These are phyloP conservation scores for Escovopsis sp. DNA, from an alignment of 2,329 filamentous ascomycete species.

Conservation along the genomic window DNA sequence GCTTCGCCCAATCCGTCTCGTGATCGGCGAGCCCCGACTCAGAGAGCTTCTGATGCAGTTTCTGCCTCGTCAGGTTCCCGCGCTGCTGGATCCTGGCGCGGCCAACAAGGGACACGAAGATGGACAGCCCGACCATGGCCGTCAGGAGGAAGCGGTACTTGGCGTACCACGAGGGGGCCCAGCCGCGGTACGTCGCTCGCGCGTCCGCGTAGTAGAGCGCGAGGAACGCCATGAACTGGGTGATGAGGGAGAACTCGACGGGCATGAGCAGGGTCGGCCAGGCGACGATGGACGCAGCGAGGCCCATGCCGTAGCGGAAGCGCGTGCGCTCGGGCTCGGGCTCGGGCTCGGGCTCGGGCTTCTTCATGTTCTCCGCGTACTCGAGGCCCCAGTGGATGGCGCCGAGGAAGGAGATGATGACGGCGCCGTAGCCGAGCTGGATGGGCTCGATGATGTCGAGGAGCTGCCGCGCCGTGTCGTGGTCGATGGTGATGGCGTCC, in stretches of 20 bases:
- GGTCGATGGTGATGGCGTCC: slow-evolving; percentile 42
- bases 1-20: slow-evolving; percentile 28
- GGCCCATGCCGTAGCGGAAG: slow-evolving; percentile 69
- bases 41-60: slow-evolving; percentile 24
- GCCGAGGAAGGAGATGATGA: slow-evolving; percentile 87
- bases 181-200: slow-evolving; percentile 55
- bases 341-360: slow-evolving; percentile 30
- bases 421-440: slow-evolving; percentile 80
- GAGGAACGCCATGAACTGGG: slow-evolving; percentile 74
- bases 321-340: slow-evolving; percentile 48
- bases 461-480: slow-evolving; percentile 55
- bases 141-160: slow-evolving; percentile 88
- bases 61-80: slow-evolving; percentile 15
- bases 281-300: slow-evolving; percentile 62
- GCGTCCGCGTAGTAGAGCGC: slow-evolving; percentile 76
- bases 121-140: slow-evolving; percentile 70
- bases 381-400: slow-evolving; percentile 89
- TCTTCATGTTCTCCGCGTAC: slow-evolving; percentile 54
- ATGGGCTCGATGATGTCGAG: slow-evolving; percentile 68
- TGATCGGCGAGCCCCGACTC: slow-evolving; percentile 18
- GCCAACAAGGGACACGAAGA: slow-evolving; percentile 67
- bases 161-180: slow-evolving; percentile 73
- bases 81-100: slow-evolving; percentile 53
- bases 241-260: slow-evolving; percentile 68
- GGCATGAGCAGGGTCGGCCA: slow-evolving; percentile 85